These are phyloP conservation scores for Pisolithus albus DNA, from an alignment of 768 basidiomycete species.

Conservation along the genomic window DNA sequence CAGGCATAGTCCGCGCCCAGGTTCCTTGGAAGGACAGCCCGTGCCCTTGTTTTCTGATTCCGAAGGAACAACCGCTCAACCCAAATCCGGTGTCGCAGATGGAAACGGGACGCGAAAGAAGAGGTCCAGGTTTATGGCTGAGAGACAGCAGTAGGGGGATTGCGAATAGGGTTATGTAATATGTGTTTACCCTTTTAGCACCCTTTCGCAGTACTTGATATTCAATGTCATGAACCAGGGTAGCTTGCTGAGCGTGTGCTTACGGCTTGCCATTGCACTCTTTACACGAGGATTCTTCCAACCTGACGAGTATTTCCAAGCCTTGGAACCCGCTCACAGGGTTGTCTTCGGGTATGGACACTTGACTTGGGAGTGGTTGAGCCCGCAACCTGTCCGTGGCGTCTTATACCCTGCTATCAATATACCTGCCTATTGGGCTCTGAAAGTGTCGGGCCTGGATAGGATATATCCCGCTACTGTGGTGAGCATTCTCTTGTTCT, in stretches of 20 bases:
- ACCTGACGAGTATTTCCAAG: conserved; percentile 95
- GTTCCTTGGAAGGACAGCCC: conserved; percentile 26
- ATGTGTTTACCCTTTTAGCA: neutral
- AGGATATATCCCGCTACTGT: conserved; percentile 39
- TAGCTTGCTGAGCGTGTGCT: conserved; percentile 31
- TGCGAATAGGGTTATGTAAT: neutral
- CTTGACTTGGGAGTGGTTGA: conserved; percentile 94
- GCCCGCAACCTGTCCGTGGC: conserved; percentile 64
- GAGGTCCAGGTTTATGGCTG: conserved; percentile 32
- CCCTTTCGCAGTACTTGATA: too few relatives aligned
- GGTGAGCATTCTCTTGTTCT: conserved; percentile 40
- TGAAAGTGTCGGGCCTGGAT: conserved; percentile 55
- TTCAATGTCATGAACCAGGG: neutral
- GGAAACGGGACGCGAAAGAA: conserved; percentile 7
- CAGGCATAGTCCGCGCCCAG: conserved; percentile 17
- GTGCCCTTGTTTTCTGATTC: conserved; percentile 9
- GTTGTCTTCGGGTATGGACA: conserved; percentile 88
- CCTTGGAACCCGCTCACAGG: conserved; percentile 86
- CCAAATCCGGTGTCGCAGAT: neutral
- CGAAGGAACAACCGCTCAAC: conserved; percentile 2
- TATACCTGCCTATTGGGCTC: conserved; percentile 65
- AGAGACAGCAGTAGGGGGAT: conserved; percentile 13
- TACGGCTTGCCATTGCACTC: conserved; percentile 59
- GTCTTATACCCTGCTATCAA: conserved; percentile 79
- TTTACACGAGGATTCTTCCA: conserved; percentile 85